These are phyloP conservation scores for Aspergillus steynii DNA, from an alignment of 495 filamentous ascomycete genomes.

Conservation along the genomic window DNA sequence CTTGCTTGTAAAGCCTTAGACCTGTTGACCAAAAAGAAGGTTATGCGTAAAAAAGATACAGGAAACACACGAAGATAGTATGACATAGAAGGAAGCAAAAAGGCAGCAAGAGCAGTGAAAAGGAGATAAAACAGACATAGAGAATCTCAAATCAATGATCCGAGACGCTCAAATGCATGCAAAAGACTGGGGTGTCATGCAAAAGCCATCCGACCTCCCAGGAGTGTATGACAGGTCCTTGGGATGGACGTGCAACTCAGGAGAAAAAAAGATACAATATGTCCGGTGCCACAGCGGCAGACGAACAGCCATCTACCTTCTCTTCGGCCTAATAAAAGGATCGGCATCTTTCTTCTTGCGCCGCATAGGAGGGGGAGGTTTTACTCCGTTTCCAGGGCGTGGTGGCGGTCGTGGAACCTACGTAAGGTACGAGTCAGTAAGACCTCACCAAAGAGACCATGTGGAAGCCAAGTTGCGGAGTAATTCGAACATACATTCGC, in stretches of 20 bases:
- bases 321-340: constrained; percentile 55
- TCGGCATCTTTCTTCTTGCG: constrained; percentile 51
- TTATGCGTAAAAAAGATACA: not conserved
- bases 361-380: constrained; percentile 38
- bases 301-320: constrained; percentile 22
- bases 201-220: not conserved
- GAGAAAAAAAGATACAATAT: not conserved
- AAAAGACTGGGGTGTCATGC: no score
- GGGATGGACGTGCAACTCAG: not conserved
- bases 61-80: not conserved
- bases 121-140: no score
- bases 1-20: not conserved
- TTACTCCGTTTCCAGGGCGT: constrained; percentile 22
- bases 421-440: constrained; percentile 14
- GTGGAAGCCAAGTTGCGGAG: constrained; percentile 17
- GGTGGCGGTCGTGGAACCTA: constrained; percentile 16
- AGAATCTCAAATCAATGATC: no score
- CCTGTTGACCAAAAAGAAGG: not conserved
- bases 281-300: not conserved
- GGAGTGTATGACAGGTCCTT: not conserved
- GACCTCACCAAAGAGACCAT: not conserved
- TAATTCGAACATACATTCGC: not conserved
- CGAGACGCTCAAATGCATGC: no score
- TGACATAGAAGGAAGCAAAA: not conserved
- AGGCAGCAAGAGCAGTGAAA: not conserved